Percentiles rank a stretch among this genome's conserved stretches.
Conservation (phyloP, 352 stramenopile species). For the Pythium myriotylum region DNA sequence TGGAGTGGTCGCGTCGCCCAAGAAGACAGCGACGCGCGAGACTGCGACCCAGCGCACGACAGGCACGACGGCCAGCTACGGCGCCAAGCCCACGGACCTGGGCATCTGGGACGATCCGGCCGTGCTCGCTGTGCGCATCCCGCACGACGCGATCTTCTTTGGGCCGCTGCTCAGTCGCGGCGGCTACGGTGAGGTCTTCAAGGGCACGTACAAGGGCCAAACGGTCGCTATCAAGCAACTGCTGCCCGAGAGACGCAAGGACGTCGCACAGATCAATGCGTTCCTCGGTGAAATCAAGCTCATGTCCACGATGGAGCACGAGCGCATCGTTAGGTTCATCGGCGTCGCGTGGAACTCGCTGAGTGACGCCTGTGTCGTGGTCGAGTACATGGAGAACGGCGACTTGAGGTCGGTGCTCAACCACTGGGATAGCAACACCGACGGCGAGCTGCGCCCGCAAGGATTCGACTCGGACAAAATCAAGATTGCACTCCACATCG, state of each 20-base stretch:
- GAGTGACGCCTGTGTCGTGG: constrained; percentile 9
- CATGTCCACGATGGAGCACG: constrained; percentile 43
- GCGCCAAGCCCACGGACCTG: neutral
- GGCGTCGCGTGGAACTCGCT: constrained; percentile 14
- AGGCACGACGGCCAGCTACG: neutral
- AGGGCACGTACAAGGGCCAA: constrained; percentile 32
- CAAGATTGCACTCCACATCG: constrained; percentile 6
- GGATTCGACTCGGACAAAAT: constrained; percentile 45
- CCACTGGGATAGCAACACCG: constrained; percentile 32
- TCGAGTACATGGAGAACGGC: constrained; percentile 24
- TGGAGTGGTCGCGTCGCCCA: too few relatives aligned
- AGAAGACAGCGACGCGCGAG: too few relatives aligned
- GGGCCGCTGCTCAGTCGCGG: constrained; percentile 14
- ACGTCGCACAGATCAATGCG: constrained; percentile 33
- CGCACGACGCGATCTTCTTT: constrained; percentile 3
- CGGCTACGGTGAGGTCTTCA: constrained; percentile 37
- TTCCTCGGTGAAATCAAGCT: constrained; percentile 49
- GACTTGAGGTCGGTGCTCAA: constrained; percentile 43
- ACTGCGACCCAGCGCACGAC: constrained; percentile 2
- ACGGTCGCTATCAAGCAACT: constrained; percentile 52
- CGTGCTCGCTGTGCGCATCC: constrained; percentile 4
- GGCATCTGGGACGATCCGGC: constrained; percentile 17
- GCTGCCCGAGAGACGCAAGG: constrained; percentile 27
- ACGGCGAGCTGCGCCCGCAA: constrained; percentile 12
- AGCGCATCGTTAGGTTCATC: constrained; percentile 10